A percentile compares a stretch with the other conserved stretches of the same genome.
Evolutionary conservation across 768 basidiomycete species (phyloP).

Genomic region (Russula lepida): DNA sequence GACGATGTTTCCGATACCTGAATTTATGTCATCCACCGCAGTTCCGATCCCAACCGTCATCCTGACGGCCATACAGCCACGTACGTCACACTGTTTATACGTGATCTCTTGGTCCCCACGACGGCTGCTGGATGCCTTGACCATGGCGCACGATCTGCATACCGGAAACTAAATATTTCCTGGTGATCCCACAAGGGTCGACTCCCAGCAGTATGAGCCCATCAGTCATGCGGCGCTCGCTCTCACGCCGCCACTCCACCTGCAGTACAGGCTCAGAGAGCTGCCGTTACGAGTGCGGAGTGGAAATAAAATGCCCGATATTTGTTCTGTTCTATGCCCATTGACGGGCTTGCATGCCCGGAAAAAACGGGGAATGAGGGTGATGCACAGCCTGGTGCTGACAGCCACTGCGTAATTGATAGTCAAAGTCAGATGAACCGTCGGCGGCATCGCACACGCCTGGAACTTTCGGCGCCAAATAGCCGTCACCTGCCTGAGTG

Average conservation of each 20-base stretch:
- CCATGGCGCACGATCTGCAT: not conserved
- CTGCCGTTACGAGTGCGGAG: not conserved
- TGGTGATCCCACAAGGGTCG: not conserved
- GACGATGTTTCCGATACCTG: not conserved
- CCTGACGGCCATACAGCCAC: not conserved
- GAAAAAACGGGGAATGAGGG: not conserved
- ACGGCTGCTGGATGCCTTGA: not conserved
- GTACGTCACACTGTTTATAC: not conserved
- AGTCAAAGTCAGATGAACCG: not conserved
- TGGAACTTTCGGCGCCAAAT: not conserved
- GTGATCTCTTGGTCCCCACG: not conserved
- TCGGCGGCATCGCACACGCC: not conserved
- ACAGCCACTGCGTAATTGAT: not conserved
- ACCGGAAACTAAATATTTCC: not conserved
- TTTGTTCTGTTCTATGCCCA: not conserved
- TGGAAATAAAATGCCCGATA: too few species aligned
- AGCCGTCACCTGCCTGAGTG: not conserved
- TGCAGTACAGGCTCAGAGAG: not conserved
- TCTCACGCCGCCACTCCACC: slow-evolving; percentile 1
- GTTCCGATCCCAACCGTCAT: not conserved
- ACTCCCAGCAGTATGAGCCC: not conserved
- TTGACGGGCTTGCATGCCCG: not conserved
- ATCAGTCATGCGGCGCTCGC: slow-evolving; percentile 1
- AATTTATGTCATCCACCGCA: not conserved
- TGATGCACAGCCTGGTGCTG: not conserved